Conservation (phyloP, 768 basidiomycete genomes). For the Boletellus emodensis region DNA sequence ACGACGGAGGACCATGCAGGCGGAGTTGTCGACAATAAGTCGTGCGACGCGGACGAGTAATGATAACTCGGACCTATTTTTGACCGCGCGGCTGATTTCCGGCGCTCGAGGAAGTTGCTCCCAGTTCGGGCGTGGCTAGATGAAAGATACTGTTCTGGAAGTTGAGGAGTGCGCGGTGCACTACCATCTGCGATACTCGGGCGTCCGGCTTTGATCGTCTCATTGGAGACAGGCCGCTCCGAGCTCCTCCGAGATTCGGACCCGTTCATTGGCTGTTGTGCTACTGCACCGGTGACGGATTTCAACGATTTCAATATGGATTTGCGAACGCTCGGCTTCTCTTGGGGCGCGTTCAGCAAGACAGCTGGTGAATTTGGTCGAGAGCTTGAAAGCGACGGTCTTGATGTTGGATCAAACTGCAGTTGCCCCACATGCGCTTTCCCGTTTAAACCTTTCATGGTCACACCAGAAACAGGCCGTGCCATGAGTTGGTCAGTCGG, state of each 20-base stretch:
- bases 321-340: conserved; percentile 52
- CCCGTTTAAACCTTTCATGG: conserved; percentile 15
- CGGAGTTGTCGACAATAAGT: conserved; percentile 18
- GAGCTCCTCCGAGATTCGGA: conserved; percentile 36
- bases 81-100: conserved; percentile 17
- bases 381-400: conserved; percentile 33
- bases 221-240: conserved; percentile 35
- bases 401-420: conserved; percentile 65
- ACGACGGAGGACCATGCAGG: conserved; percentile 12
- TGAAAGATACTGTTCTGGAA: conserved; percentile 48
- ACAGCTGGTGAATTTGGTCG: conserved; percentile 27
- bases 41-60: conserved; percentile 30
- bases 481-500: conserved; percentile 29
- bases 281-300: conserved; percentile 37
- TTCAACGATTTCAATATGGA: conserved; percentile 71
- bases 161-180: conserved; percentile 61
- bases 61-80: conserved; percentile 19
- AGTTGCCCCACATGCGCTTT: conserved; percentile 43
- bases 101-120: conserved; percentile 30
- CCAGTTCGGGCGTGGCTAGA: conserved; percentile 32
- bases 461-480: conserved; percentile 25
- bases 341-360: conserved; percentile 27
- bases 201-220: conserved; percentile 38
- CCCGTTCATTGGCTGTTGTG: conserved; percentile 26
- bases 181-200: conserved; percentile 44